Evolutionary conservation across 768 basidiomycete genomes (phyloP).

Genomic region (Artomyces pyxidatus): DNA sequence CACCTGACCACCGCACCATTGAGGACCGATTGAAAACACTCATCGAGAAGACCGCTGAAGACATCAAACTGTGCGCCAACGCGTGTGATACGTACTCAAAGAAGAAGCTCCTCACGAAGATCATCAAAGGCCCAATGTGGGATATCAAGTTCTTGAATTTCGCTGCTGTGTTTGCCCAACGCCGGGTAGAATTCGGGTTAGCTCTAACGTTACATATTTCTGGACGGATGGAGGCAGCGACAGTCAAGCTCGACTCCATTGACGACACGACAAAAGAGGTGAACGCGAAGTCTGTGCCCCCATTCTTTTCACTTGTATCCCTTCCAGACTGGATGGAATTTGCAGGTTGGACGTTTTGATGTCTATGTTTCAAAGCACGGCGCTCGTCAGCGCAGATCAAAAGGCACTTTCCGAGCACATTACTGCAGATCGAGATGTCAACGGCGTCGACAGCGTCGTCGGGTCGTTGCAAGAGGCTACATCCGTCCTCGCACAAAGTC

Average conservation of each 20-base stretch:
- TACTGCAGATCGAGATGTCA: conserved; percentile 16
- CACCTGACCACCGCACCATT: conserved; percentile 25
- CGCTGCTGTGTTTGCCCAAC: conserved; percentile 15
- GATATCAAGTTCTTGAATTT: conserved; percentile 18
- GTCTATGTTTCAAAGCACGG: conserved; percentile 3
- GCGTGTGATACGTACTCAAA: conserved; percentile 24
- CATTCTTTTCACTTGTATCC: neutral
- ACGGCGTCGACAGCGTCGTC: conserved; percentile 14
- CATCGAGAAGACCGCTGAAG: conserved; percentile 16
- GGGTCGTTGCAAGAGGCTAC: conserved; percentile 2
- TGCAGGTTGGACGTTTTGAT: conserved; percentile 11
- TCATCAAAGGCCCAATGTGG: conserved; percentile 22
- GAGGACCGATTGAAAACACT: conserved; percentile 26
- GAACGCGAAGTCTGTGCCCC: conserved; percentile 7
- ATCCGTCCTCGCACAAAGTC: too few species aligned
- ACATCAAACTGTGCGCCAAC: conserved; percentile 24
- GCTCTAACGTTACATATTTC: conserved; percentile 22
- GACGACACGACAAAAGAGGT: conserved; percentile 4
- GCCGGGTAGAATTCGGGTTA: conserved; percentile 19
- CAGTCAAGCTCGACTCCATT: conserved; percentile 12
- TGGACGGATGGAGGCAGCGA: conserved; percentile 15
- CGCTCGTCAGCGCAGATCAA: conserved; percentile 4
- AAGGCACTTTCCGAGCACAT: conserved; percentile 2
- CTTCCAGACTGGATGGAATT: neutral
- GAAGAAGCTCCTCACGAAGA: conserved; percentile 20